Percentiles rank a stretch among this genome's conserved stretches.
Conservation (phyloP, 2,329 filamentous ascomycete species). For the Talaromyces sp. region DNA sequence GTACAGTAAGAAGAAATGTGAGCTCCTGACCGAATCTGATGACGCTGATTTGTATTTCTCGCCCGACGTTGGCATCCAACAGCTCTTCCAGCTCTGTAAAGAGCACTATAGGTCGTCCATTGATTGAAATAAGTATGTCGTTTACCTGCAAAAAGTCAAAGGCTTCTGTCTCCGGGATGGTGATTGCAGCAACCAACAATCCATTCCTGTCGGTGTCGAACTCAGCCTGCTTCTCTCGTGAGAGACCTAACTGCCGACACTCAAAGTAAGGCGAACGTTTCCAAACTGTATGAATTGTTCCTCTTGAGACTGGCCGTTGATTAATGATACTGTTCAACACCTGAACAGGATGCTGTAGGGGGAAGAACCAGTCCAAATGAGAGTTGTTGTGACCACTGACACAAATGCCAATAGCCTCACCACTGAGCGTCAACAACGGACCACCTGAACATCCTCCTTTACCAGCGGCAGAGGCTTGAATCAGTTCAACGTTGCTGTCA, state of each 20-base stretch:
- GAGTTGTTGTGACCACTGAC: slow-evolving; percentile 17
- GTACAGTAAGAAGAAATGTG: slow-evolving; percentile 7
- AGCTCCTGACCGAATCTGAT: slow-evolving; percentile 12
- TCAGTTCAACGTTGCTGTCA: slow-evolving; percentile 18
- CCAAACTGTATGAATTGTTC: slow-evolving; percentile 17
- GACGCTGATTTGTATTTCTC: slow-evolving; percentile 5
- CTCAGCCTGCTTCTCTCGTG: slow-evolving; percentile 9
- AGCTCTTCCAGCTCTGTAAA: slow-evolving; percentile 12
- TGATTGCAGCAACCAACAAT: slow-evolving; percentile 9
- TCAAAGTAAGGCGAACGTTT: slow-evolving; percentile 12
- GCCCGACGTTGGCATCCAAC: slow-evolving; percentile 7
- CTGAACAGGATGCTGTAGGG: slow-evolving; percentile 8
- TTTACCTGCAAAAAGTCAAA: slow-evolving; percentile 8
- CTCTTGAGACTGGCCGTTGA: slow-evolving; percentile 6
- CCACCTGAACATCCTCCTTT: slow-evolving; percentile 17
- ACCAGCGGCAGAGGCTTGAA: slow-evolving; percentile 17
- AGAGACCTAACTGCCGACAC: slow-evolving; percentile 14
- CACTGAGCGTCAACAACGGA: slow-evolving; percentile 9
- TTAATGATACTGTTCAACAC: slow-evolving; percentile 7
- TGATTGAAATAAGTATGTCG: slow-evolving; percentile 16
- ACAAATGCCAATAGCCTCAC: slow-evolving; percentile 17
- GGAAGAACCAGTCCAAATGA: slow-evolving; percentile 19
- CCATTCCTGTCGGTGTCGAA: slow-evolving; percentile 15
- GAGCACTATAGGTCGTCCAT: slow-evolving; percentile 2
- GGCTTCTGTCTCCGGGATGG: slow-evolving; percentile 16